Conservation (phyloP, 169 alveolate species). For the Amoebophrya sp. region DNA sequence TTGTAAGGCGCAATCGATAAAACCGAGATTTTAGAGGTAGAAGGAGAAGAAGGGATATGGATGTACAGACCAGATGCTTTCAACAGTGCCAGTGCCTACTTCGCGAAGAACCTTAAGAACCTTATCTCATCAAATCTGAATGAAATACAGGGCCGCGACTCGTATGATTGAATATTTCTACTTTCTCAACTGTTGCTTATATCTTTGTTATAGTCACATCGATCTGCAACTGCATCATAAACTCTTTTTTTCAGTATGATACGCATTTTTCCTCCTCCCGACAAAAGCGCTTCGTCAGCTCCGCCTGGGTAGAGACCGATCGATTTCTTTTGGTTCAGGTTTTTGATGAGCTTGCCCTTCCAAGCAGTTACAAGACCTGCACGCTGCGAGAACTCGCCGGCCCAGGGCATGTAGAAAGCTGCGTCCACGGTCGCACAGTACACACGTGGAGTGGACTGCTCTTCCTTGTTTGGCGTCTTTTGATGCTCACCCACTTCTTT, state of each 20-base stretch:
- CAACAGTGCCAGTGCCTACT: too few relatives aligned
- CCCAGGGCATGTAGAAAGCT: not conserved
- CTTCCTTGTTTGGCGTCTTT: not conserved
- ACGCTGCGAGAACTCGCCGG: not conserved
- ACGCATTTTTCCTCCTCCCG: constrained; percentile 6
- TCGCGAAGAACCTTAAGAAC: too few relatives aligned
- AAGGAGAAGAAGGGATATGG: too few relatives aligned
- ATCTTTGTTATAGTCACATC: too few relatives aligned
- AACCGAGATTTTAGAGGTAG: too few relatives aligned
- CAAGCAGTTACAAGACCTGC: not conserved
- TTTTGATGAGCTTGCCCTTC: not conserved
- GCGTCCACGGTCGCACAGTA: not conserved
- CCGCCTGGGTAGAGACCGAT: not conserved
- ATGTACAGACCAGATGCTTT: too few relatives aligned
- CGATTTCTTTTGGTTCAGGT: not conserved
- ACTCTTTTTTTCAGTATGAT: not conserved
- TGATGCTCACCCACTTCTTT: not conserved
- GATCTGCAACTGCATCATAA: too few relatives aligned
- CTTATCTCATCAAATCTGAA: too few relatives aligned
- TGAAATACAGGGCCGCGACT: too few relatives aligned
- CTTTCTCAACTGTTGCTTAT: too few relatives aligned
- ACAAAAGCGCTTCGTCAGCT: not conserved
- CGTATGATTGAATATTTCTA: too few relatives aligned
- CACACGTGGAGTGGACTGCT: not conserved
- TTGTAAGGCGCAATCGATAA: not conserved